These are phyloP conservation scores for Aureobasidium leucospermi DNA, from an alignment of 2,329 filamentous ascomycete species.

Conservation along the genomic window DNA sequence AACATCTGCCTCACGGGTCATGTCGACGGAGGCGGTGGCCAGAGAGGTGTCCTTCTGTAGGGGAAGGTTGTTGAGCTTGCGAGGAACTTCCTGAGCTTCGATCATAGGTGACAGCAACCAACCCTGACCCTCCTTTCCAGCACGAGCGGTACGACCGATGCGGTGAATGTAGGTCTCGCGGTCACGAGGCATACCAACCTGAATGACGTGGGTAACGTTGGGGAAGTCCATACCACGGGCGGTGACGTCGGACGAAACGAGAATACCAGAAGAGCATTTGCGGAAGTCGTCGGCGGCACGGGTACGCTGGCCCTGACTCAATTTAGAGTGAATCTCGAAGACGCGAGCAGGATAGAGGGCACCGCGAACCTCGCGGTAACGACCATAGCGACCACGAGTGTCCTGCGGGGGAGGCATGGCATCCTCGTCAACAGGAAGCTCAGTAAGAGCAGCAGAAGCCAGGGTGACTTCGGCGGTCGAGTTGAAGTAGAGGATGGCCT, in stretches of 20 bases:
- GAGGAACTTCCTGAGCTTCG: slow-evolving; percentile 44
- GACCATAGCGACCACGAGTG: not conserved
- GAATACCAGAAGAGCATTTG: slow-evolving; percentile 46
- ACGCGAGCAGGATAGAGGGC: slow-evolving; percentile 31
- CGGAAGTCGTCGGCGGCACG: slow-evolving; percentile 67
- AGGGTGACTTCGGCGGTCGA: slow-evolving; percentile 67
- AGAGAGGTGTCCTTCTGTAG: slow-evolving; percentile 50
- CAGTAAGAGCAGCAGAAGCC: slow-evolving; percentile 51
- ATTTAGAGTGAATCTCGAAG: slow-evolving; percentile 69
- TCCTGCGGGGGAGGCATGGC: not conserved
- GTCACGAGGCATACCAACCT: slow-evolving; percentile 39
- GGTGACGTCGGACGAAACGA: slow-evolving; percentile 45
- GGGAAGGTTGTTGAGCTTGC: slow-evolving; percentile 52
- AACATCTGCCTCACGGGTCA: slow-evolving; percentile 33
- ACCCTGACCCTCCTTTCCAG: slow-evolving; percentile 64
- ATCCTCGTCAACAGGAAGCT: slow-evolving; percentile 28
- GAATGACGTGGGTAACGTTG: slow-evolving; percentile 46
- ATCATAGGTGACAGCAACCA: slow-evolving; percentile 56
- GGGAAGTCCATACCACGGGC: slow-evolving; percentile 49
- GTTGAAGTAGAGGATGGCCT: slow-evolving; percentile 90
- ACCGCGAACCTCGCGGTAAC: slow-evolving; percentile 25
- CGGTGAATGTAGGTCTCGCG: slow-evolving; percentile 46
- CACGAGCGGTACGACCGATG: slow-evolving; percentile 51
- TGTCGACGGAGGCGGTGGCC: slow-evolving; percentile 42
- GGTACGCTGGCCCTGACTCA: slow-evolving; percentile 64